These are phyloP conservation scores for Liriodendron chinense DNA, from an alignment of 164 flowering plant species.

Conservation along the genomic window DNA sequence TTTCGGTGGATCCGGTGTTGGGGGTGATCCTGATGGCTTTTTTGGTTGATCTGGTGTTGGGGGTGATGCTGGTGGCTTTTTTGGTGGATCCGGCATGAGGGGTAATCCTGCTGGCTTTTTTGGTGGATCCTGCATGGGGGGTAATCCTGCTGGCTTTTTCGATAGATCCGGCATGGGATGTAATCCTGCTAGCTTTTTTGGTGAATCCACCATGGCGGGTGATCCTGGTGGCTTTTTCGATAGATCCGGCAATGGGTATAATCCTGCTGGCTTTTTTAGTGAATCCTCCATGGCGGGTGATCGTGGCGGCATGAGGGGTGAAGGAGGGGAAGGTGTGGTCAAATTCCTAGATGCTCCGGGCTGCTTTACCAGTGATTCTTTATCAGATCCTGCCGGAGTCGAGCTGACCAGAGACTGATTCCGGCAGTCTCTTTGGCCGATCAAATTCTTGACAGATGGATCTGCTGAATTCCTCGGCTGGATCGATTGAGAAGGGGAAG, in stretches of 20 bases:
- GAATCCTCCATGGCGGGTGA: too few species aligned
- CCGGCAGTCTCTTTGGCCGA: neutral
- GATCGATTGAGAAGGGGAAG: neutral
- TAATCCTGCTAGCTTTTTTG: too few species aligned
- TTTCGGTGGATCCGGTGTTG: neutral
- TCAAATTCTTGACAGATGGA: too few species aligned
- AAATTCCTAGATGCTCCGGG: neutral
- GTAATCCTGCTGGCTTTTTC: too few species aligned
- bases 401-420: neutral
- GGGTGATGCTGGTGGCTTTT: neutral
- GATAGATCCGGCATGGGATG: too few species aligned
- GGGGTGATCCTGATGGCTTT: neutral
- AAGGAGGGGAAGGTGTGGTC: neutral
- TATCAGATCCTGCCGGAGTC: neutral
- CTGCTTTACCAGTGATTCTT: neutral
- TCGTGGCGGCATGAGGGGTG: neutral
- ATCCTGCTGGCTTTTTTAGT: neutral
- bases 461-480: neutral
- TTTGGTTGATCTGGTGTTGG: neutral
- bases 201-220: neutral
- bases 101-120: neutral
- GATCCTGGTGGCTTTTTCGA: too few species aligned
- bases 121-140: too few species aligned
- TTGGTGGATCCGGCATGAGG: neutral
- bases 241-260: too few species aligned